Percentiles rank a stretch among this genome's conserved stretches.
phyloP scores from a whole-genome alignment of 495 filamentous ascomycete species.

The Aspergillus funiculosus region DNA sequence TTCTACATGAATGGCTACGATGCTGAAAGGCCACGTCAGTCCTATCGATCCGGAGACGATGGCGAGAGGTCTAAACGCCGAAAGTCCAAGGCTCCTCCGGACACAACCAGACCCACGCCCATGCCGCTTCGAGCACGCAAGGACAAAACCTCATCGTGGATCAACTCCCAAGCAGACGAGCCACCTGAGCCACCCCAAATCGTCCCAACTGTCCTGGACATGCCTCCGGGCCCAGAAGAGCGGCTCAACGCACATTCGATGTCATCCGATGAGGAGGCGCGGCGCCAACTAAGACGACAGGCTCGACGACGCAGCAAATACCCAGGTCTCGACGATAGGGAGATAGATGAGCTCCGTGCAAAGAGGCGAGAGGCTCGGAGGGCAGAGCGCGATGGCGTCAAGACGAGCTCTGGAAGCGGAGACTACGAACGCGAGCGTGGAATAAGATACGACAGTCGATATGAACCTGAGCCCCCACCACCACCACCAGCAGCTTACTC shows the following conservation, averaged over 20 bases:
- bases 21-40: conserved; percentile 21
- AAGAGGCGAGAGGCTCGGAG: conserved; percentile 29
- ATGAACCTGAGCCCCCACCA: conserved; percentile 18
- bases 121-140: conserved; percentile 32
- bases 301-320: conserved; percentile 37
- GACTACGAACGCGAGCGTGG: conserved; percentile 42
- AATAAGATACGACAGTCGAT: conserved; percentile 31
- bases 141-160: conserved; percentile 58
- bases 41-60: conserved; percentile 27
- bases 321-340: conserved; percentile 35
- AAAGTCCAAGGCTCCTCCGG: conserved; percentile 24
- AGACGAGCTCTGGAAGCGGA: conserved; percentile 39
- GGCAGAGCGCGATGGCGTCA: conserved; percentile 27
- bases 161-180: conserved; percentile 49
- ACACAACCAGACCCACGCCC: conserved; percentile 13
- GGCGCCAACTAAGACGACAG: conserved; percentile 33
- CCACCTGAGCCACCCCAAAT: conserved; percentile 55
- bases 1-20: conserved; percentile 20
- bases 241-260: conserved; percentile 31
- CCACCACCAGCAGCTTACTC: conserved; percentile 22
- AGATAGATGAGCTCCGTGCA: conserved; percentile 35
- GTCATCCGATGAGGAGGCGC: conserved; percentile 39
- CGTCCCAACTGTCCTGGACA: conserved; percentile 50
- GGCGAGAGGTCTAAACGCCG: conserved; percentile 27
- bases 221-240: conserved; percentile 35